These are phyloP conservation scores for Trametes cubensis DNA, from an alignment of 768 basidiomycete species.

Conservation along the genomic window DNA sequence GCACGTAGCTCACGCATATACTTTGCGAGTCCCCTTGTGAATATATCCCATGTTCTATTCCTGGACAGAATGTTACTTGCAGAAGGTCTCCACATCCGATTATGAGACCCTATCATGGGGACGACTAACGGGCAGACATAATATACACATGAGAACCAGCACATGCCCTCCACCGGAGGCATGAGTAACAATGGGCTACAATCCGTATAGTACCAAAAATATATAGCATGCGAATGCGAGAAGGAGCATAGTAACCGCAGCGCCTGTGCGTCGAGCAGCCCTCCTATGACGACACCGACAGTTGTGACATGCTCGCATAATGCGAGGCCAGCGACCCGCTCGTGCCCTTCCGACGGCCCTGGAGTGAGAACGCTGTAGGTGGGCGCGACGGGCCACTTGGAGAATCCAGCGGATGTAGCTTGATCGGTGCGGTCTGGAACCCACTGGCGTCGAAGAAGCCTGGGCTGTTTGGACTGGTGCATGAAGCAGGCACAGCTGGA, in stretches of 20 bases:
- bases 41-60: background rate
- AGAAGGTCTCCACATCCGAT: too few relatives aligned
- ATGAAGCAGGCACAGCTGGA: conserved; percentile 2
- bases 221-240: too few relatives aligned
- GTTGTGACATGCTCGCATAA: conserved; percentile 14
- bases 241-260: too few relatives aligned
- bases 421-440: conserved; percentile 15
- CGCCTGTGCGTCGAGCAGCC: background rate
- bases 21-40: background rate
- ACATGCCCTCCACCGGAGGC: too few relatives aligned
- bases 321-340: background rate
- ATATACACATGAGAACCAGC: too few relatives aligned
- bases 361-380: background rate
- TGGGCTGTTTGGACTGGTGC: background rate
- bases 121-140: too few relatives aligned
- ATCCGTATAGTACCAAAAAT: too few relatives aligned
- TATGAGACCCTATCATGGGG: too few relatives aligned
- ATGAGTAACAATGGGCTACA: too few relatives aligned
- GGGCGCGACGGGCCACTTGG: background rate
- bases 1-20: background rate
- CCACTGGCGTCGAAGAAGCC: background rate
- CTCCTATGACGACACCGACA: conserved; percentile 2
- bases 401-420: conserved; percentile 9
- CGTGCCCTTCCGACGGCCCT: background rate
- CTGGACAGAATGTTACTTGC: too few relatives aligned